Base-by-base conservation (phyloP, 768 basidiomycete genomes). In the Pulveroboletus ravenelii region DNA sequence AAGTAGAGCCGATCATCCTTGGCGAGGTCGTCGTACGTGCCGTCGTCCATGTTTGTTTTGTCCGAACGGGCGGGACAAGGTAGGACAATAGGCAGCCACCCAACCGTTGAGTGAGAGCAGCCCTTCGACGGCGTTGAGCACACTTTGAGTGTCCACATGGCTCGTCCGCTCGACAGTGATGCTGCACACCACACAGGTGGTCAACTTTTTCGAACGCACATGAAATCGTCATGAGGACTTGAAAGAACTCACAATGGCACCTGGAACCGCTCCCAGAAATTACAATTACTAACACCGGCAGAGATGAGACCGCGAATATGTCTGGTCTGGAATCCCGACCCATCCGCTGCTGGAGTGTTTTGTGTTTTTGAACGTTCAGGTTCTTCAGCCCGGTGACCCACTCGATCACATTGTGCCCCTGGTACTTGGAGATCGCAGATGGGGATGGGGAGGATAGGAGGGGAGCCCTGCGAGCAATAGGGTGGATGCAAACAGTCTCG, bases 71-170 rank as follows among this genome's bases (percentile, higher is more conserved):
- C 20, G 20, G 20, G 20, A 23, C 32, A 99, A 78, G 1, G 91
- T 94, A 8, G 95, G 92, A 66, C 95, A 99, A 27, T 91, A 82
- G 3, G 92, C 92, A 23, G 93, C 93, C 13, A 95, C 96, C 96
- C 96, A 99, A n/a, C 96, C 96, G 61, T 98, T 97, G 50, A 97
- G 79, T 14, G 89, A 87, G n/a, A 98, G n/a, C 0, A 99, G 77
- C 56, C 91, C 90, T 69, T 99, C 96, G 42, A 99, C 90, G 5
- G 94, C 84, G 42, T 78, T 82, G 49, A 92, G 76, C 20, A 98
- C 89, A 49, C 85, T 87, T 66, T 99, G 95, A 8, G 87, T 82
- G 64, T 98, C 96, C 70, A 85, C 83, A 52, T 93, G 86, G 0
- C 87, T 78, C 0, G 94, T 96, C 50, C 94, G 93, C 58, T 78